Conservation (phyloP, 345 rosid species). For the Carallia brachiata region DNA sequence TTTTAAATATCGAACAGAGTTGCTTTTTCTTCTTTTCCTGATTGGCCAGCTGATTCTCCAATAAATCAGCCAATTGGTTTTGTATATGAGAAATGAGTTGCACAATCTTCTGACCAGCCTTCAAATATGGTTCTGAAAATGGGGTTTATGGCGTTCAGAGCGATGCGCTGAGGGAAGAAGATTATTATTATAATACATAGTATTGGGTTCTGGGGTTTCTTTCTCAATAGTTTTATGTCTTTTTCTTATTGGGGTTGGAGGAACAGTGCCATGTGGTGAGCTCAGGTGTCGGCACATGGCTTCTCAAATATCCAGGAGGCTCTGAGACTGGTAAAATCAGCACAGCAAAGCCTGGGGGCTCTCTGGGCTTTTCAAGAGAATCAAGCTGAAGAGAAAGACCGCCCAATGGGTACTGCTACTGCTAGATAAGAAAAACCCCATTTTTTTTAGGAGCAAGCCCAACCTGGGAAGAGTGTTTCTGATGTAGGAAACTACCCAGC, state of each 20-base stretch:
- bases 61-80: no score
- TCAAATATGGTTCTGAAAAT: slow-evolving; percentile 1
- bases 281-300: slow-evolving; percentile 58
- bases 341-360: slow-evolving; percentile 18
- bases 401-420: slow-evolving; percentile 16
- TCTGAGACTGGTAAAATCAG: slow-evolving; percentile 29
- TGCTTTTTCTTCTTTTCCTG: no score
- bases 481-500: not conserved
- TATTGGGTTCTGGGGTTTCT: not conserved
- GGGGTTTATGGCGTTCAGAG: slow-evolving; percentile 25
- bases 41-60: no score
- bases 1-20: no score
- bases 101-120: no score
- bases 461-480: slow-evolving; percentile 20
- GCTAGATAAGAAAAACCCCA: slow-evolving; percentile 14
- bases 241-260: slow-evolving; percentile 15
- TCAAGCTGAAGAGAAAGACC: slow-evolving; percentile 27
- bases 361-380: slow-evolving; percentile 43
- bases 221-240: not conserved
- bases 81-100: no score
- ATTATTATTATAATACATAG: slow-evolving; percentile 7
- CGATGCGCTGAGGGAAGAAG: slow-evolving; percentile 8
- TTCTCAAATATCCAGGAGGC: slow-evolving; percentile 55
- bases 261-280: slow-evolving; percentile 51
- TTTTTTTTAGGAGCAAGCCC: slow-evolving; percentile 16